Percentiles rank a stretch among this genome's conserved stretches.
phyloP scores from a whole-genome alignment of 176 grass and related monocot species.

The Zea luxurians region DNA sequence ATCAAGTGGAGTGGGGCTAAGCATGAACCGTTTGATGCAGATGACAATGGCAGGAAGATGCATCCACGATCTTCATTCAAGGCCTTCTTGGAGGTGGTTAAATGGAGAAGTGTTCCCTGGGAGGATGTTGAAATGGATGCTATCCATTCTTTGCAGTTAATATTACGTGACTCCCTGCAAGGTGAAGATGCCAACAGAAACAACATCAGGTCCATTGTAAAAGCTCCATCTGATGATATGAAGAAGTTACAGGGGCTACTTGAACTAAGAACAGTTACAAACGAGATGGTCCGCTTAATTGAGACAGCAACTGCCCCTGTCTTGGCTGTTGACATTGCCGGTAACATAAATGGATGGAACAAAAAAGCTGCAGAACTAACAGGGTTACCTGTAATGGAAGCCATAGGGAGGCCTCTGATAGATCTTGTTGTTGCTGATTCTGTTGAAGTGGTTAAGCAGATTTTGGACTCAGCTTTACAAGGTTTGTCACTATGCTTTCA shows the following conservation, averaged over 20 bases:
- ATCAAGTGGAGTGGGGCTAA: slow-evolving; percentile 96
- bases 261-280: slow-evolving; percentile 80
- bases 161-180: slow-evolving; percentile 77
- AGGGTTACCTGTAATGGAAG: slow-evolving; percentile 71
- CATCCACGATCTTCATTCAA: slow-evolving; percentile 94
- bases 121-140: slow-evolving; percentile 99
- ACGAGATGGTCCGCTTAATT: slow-evolving; percentile 93
- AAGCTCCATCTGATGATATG: slow-evolving; percentile 64
- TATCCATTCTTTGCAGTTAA: slow-evolving; percentile 95
- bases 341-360: slow-evolving; percentile 94
- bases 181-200: slow-evolving; percentile 59
- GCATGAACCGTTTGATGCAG: slow-evolving; percentile 54
- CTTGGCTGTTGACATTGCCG: slow-evolving; percentile 72
- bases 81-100: slow-evolving; percentile 94
- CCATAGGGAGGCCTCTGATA: slow-evolving; percentile 73
- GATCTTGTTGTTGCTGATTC: slow-evolving; percentile 75
- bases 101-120: slow-evolving; percentile 92
- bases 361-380: slow-evolving; percentile 81
- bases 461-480: slow-evolving; percentile 71
- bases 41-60: slow-evolving; percentile 74
- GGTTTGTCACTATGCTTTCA: slow-evolving; percentile 46
- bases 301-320: slow-evolving; percentile 90
- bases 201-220: slow-evolving; percentile 63
- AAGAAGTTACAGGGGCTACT: slow-evolving; percentile 69
- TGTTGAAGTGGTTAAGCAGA: slow-evolving; percentile 70